These are phyloP conservation scores for Leishmania turanica DNA, from an alignment of 208 protist genomes.

Conservation along the genomic window DNA sequence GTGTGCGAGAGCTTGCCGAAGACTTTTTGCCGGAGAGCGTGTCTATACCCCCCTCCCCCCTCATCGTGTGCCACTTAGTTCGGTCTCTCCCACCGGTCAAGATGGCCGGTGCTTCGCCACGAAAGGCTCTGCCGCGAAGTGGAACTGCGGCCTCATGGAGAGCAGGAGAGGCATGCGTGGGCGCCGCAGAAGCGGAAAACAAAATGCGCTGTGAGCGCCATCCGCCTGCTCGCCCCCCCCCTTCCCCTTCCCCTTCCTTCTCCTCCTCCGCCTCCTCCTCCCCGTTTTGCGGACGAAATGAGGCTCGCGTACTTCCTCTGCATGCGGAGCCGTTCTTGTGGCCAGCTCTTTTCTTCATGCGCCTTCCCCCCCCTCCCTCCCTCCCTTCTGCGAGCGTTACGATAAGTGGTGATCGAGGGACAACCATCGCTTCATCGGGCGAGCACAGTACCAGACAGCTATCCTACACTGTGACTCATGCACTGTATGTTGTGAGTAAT, in stretches of 20 bases:
- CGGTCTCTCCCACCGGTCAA: background rate
- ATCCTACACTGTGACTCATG: background rate
- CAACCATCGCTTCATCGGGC: background rate
- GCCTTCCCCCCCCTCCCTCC: too few relatives aligned
- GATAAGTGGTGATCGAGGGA: background rate
- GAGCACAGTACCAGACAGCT: background rate
- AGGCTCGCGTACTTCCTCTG: background rate
- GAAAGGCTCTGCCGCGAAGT: background rate
- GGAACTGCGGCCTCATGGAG: background rate
- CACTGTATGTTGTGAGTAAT: background rate
- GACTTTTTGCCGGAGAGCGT: background rate
- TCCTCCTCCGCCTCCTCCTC: too few relatives aligned
- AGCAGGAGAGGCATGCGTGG: background rate
- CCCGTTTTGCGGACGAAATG: background rate
- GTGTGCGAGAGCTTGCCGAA: background rate
- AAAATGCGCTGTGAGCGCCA: too few relatives aligned
- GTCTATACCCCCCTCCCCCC: background rate
- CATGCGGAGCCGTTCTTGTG: background rate
- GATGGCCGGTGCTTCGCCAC: background rate
- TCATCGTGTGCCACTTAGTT: background rate
- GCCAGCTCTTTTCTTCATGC: background rate
- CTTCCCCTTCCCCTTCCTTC: too few relatives aligned
- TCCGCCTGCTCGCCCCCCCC: background rate
- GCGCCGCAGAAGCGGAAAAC: background rate
- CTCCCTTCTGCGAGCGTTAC: background rate